A percentile compares a stretch with the other conserved stretches of the same genome.
Conservation (phyloP, 176 grass and related monocot species). For the Eleusine indica region DNA sequence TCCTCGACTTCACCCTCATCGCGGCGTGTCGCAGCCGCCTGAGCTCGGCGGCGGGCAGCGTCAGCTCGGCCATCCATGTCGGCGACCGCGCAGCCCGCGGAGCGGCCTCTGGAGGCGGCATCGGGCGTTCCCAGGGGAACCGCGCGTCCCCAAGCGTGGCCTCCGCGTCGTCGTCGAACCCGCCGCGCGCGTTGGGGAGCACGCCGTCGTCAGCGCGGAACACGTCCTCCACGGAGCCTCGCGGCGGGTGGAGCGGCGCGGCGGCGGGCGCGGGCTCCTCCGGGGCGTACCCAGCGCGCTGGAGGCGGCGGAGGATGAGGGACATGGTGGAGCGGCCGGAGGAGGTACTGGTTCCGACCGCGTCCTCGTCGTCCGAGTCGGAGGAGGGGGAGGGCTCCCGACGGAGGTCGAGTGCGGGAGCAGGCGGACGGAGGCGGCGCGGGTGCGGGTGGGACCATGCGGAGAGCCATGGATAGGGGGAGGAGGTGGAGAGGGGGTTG, state of each 20-base stretch:
- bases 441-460: constrained; percentile 39
- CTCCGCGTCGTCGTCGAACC: constrained; percentile 48
- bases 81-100: constrained; percentile 53
- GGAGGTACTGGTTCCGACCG: constrained; percentile 64
- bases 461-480: constrained; percentile 57
- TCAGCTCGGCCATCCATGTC: constrained; percentile 84
- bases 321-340: constrained; percentile 75
- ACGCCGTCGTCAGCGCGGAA: constrained; percentile 80
- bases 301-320: constrained; percentile 79
- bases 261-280: constrained; percentile 32
- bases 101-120: constrained; percentile 41
- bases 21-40: constrained; percentile 74
- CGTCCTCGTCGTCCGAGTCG: constrained; percentile 65
- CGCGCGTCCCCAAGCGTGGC: constrained; percentile 56
- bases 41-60: constrained; percentile 76
- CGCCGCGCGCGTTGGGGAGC: constrained; percentile 67
- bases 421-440: constrained; percentile 30
- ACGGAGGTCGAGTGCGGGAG: constrained; percentile 62
- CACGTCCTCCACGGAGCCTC: constrained; percentile 85
- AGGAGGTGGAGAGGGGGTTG: constrained; percentile 31
- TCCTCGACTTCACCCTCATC: constrained; percentile 77
- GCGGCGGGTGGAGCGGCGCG: constrained; percentile 37
- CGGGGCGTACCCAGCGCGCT: constrained; percentile 64
- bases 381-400: constrained; percentile 61
- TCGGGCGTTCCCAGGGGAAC: constrained; percentile 84